Evolutionary conservation across 2,329 filamentous ascomycete genomes (phyloP), one percentile per base, ranked within the genome.

Genomic region (Curvularia sp.): DNA sequence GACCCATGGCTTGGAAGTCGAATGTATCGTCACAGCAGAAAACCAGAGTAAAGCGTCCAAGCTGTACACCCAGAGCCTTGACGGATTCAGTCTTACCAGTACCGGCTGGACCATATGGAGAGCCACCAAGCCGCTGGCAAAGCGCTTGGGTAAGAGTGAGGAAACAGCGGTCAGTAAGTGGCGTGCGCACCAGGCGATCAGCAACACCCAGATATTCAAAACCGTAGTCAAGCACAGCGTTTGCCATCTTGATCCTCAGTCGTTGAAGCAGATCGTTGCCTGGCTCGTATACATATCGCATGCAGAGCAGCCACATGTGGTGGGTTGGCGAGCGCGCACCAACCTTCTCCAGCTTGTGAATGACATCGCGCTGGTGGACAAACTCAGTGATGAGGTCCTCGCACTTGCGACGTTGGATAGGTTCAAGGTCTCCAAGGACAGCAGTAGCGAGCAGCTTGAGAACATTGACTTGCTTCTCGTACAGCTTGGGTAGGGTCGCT

Each of bases 11-110:
- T 74, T 99, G 95, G 84, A 98, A 99, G 78, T 99, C 95, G 72
- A 99, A 99, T 0, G 95, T 99, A 79, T 99, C 95, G 75, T 99
- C 95, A 81, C 95, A 99, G 78, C 96, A 99, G 82, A 99, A 99
- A 28, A 99, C 96, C 26, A 99, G 86, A 1, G 96, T 99, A 77
- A 99, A 99, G 60, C 96, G 89, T 75, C 95, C 96, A 54, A 99
- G 88, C 77, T 99, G 93, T 4, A 99, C 86, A 82, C 95, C 96
- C 26, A 99, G 85, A 20, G 95, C 95, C 79, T 99, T 99, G 76
- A 99, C 95, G 1, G 95, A 99, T 76, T 99, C 95, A 0, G 95
- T 99, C 80, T 99, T 99, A 77, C 95, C 95, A 44, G 95, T 99
- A 82, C 95, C 95, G 58, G 95, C 95, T 66, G 95, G 95, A 51